Evolutionary conservation across 257 asterid species (phyloP).

Genomic region (Eustoma russellianum): DNA sequence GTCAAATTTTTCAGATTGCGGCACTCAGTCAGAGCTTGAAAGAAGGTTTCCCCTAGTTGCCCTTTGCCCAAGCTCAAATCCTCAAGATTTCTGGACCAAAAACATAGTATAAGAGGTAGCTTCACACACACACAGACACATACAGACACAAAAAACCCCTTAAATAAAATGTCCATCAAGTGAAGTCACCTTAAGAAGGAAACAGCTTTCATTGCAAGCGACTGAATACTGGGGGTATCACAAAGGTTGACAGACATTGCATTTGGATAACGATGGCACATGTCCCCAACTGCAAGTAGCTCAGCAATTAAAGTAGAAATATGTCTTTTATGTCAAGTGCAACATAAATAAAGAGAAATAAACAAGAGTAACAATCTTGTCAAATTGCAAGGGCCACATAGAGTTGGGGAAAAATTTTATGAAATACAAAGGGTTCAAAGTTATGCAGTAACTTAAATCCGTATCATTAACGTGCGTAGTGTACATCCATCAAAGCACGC

Average conservation of each 20-base stretch:
- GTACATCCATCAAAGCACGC: no score
- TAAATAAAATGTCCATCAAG: conserved; percentile 9
- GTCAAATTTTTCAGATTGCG: conserved; percentile 70
- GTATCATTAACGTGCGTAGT: no score
- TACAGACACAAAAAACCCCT: conserved; percentile 4
- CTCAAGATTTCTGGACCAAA: conserved; percentile 71
- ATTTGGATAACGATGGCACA: conserved; percentile 84
- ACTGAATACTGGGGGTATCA: conserved; percentile 53
- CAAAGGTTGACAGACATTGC: conserved; percentile 68
- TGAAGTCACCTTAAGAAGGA: conserved; percentile 51
- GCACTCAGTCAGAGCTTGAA: conserved; percentile 67
- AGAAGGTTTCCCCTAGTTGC: conserved; percentile 73
- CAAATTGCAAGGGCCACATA: no score
- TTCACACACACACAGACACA: conserved; percentile 2
- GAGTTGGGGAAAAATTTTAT: no score
- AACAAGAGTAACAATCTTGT: no score
- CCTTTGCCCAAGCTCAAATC: conserved; percentile 86
- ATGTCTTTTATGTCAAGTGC: not conserved
- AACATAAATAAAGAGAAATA: no score
- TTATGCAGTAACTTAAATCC: no score
- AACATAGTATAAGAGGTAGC: conserved; percentile 17
- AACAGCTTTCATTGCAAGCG: conserved; percentile 63
- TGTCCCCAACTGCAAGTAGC: conserved; percentile 51
- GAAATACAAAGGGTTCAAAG: no score
- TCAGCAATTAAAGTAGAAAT: conserved; percentile 10